phyloP scores from a whole-genome alignment of 768 basidiomycete species.

The Mrakia frigida region DNA sequence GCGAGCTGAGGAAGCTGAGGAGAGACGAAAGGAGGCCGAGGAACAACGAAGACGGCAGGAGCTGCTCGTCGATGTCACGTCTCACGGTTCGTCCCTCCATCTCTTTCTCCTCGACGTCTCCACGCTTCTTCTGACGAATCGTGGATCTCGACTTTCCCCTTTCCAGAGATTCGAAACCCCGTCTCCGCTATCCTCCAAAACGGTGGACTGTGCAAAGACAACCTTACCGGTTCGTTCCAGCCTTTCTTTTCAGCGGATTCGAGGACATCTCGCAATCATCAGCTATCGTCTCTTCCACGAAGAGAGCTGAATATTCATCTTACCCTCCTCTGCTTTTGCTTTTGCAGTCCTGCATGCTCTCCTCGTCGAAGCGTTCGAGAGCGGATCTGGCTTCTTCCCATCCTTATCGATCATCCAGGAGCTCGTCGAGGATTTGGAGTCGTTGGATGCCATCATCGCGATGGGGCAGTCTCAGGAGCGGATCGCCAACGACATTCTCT shows the following conservation, averaged over 20 bases:
- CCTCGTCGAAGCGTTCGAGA: neutral
- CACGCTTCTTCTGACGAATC: too few species aligned
- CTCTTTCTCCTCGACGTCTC: too few species aligned
- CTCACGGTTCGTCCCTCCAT: conserved; percentile 23
- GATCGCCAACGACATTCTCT: conserved; percentile 48
- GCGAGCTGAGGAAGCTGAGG: conserved; percentile 40
- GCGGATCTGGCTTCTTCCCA: conserved; percentile 30
- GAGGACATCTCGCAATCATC: neutral
- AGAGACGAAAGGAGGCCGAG: conserved; percentile 37
- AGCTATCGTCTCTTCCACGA: too few species aligned
- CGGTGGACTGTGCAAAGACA: conserved; percentile 18
- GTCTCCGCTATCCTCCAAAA: conserved; percentile 40
- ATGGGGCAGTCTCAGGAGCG: conserved; percentile 45
- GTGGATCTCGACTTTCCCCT: neutral
- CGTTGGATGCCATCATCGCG: conserved; percentile 46
- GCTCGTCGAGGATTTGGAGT: conserved; percentile 42
- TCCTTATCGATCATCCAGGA: conserved; percentile 21
- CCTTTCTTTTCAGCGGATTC: neutral
- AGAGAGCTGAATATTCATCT: too few species aligned
- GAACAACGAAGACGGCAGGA: conserved; percentile 45
- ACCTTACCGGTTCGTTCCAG: conserved; percentile 6
- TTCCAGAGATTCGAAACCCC: conserved; percentile 37
- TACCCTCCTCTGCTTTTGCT: too few species aligned
- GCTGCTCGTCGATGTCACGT: conserved; percentile 47
- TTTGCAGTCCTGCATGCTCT: neutral